Percentiles rank a stretch among this genome's conserved stretches.
Evolutionary conservation across 768 basidiomycete species (phyloP).

Genomic region (Omphalotus guepiniiformis): DNA sequence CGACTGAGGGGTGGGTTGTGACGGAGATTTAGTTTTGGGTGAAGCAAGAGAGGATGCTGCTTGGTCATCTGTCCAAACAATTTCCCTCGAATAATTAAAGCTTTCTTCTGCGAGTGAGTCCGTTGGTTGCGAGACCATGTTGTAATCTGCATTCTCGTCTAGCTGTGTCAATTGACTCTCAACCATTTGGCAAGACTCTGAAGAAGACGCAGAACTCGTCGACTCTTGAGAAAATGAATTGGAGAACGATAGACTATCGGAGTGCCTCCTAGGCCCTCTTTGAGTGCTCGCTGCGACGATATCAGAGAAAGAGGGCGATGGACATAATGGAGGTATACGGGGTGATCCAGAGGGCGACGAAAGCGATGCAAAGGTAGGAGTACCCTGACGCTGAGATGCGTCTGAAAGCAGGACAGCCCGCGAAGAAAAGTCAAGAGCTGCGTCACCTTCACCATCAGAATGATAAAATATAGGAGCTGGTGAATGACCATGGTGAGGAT

Average conservation of each 20-base stretch:
- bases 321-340: neutral
- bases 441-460: neutral
- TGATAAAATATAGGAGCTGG: neutral
- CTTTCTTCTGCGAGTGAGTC: too few species aligned
- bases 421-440: neutral
- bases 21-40: too few species aligned
- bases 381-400: neutral
- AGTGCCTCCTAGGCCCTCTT: neutral
- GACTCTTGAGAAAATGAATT: neutral
- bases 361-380: conserved; percentile 1
- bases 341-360: conserved; percentile 1
- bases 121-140: too few species aligned
- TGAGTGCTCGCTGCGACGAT: conserved; percentile 2
- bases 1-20: too few species aligned
- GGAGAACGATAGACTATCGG: neutral
- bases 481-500: neutral
- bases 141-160: too few species aligned
- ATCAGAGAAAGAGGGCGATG: conserved; percentile 9
- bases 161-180: conserved; percentile 8
- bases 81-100: too few species aligned
- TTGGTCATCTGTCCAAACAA: too few species aligned
- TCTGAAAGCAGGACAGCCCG: neutral
- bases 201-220: conserved; percentile 1
- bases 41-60: too few species aligned
- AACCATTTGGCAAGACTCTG: conserved; percentile 3